phyloP scores from a whole-genome alignment of 257 asterid genomes.

The Ilex asprella region DNA sequence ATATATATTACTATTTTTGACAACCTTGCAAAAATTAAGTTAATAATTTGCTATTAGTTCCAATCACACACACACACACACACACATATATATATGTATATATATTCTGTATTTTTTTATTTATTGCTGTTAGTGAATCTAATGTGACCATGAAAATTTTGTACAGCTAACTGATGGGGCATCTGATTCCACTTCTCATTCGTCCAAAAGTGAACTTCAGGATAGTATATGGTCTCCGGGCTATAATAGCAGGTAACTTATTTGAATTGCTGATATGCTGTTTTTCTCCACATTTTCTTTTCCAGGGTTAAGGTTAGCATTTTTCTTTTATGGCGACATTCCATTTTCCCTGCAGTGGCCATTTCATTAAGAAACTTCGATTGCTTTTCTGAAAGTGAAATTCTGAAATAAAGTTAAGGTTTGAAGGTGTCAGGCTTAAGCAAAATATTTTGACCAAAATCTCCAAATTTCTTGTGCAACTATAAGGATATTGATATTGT shows the following conservation, averaged over 20 bases:
- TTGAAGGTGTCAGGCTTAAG: neutral
- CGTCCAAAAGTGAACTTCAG: slow-evolving; percentile 43
- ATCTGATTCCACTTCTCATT: slow-evolving; percentile 47
- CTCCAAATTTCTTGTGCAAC: neutral
- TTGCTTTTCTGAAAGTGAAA: neutral
- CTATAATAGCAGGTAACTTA: slow-evolving; percentile 48
- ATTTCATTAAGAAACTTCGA: neutral
- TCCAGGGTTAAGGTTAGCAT: slow-evolving; percentile 6
- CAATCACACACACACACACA: too few relatives aligned
- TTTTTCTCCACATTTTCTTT: neutral
- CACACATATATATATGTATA: too few relatives aligned
- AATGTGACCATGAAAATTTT: neutral
- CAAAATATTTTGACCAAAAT: neutral
- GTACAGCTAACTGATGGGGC: slow-evolving; percentile 48
- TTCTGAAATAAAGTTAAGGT: neutral
- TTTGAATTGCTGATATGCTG: too few relatives aligned
- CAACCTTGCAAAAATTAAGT: neutral
- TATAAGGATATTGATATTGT: neutral
- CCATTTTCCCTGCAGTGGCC: neutral
- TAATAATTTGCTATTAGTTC: too few relatives aligned
- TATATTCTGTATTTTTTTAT: too few relatives aligned
- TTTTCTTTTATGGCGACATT: neutral
- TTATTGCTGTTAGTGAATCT: neutral
- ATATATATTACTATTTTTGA: too few relatives aligned
- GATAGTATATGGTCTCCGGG: slow-evolving; percentile 47